Evolutionary conservation across 345 rosid genomes (phyloP), one percentile per base, ranked within the genome.

Genomic region (Eucalyptus regnans): DNA sequence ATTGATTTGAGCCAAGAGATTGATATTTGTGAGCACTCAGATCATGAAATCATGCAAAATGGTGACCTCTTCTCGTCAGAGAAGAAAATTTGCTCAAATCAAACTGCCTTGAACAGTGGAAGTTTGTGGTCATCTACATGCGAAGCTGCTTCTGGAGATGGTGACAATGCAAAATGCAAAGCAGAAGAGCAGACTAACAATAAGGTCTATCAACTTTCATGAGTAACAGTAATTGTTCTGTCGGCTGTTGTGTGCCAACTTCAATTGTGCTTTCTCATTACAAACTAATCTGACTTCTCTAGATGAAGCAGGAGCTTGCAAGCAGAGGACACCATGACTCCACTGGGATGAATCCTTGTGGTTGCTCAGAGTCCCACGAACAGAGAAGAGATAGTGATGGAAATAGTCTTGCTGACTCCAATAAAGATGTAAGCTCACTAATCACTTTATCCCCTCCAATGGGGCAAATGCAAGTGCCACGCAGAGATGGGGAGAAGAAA

Each of bases 1-100:
- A 89, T 97, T 86, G 99, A 97, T 93, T 93, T 98, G 98, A 95
- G 96, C 95, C 96, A 92, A 89, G 98, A 93, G 89, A 87, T 90
- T 90, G 97, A 94, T 90, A 64, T 81, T 89, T 92, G 89, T 89
- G 95, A 92, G 87, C 94, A 94, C 87, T 88, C 93, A 46, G 89
- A 89, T 86, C 89, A 90, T 81, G 94, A 94, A 22, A 90, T 89
- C 86, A 91, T 91, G 88, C 93, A 90, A 83, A 66, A 93, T 92
- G 95, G 93, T 88, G 89, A 90, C 91, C 89, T 62, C 87, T 90
- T 83, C 86, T 92, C 94, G 17, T 92, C 91, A 86, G 94, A 94
- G 92, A 92, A 91, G 89, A 91, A 89, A 89, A 88, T 88, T 89
- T 91, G 90, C 90, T 92, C 94, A 88, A 84, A 91, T 89, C 92